Evolutionary conservation across 345 rosid genomes (phyloP).

Genomic region (Eucalyptus cladocalyx): DNA sequence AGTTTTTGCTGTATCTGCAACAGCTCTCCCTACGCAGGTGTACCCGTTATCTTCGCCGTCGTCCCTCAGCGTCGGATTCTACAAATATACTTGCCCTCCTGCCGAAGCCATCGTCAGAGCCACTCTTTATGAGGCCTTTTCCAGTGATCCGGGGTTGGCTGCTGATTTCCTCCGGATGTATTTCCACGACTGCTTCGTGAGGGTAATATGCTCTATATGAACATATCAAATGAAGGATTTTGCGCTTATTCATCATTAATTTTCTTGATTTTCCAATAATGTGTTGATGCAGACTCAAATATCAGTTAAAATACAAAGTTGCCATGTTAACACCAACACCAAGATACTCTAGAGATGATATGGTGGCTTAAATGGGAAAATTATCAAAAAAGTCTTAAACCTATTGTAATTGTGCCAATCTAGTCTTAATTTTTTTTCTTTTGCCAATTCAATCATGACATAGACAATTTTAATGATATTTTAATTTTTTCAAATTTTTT

Average conservation of each 20-base stretch:
- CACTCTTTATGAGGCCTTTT: neutral
- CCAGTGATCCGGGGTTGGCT: slow-evolving; percentile 1
- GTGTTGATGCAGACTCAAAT: neutral
- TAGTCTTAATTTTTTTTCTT: no score
- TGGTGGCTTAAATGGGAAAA: neutral
- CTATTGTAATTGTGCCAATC: no score
- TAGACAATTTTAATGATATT: no score
- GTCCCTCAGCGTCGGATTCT: neutral
- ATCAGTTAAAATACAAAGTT: neutral
- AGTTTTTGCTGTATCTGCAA: neutral
- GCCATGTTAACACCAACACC: neutral
- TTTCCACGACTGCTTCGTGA: slow-evolving; percentile 19
- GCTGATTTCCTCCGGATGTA: slow-evolving; percentile 11
- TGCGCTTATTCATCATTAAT: neutral
- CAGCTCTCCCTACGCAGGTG: neutral
- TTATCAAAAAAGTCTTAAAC: no score
- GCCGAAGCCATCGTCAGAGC: slow-evolving; percentile 4
- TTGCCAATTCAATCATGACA: no score
- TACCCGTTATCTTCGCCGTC: neutral
- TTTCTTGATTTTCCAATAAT: neutral
- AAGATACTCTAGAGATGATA: neutral
- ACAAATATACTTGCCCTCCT: neutral
- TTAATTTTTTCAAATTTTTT: no score
- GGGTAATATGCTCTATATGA: neutral
- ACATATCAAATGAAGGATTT: neutral